Evolutionary conservation across 78 protist species (phyloP).

Genomic region (Speleostelium caveatum): DNA sequence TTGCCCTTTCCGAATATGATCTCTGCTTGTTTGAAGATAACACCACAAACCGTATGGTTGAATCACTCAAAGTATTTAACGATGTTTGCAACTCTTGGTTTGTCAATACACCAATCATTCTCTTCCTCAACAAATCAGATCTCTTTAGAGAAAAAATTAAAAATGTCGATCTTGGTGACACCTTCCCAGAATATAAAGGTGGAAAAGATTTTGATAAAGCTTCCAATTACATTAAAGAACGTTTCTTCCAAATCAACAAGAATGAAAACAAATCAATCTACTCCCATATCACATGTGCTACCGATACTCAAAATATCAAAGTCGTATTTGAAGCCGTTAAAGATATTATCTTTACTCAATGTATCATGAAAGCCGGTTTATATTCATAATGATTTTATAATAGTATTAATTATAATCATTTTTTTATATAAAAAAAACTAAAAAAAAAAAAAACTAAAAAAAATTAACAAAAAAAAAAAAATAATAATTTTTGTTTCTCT

Average conservation of each 20-base stretch:
- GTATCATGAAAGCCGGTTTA: constrained; percentile 78
- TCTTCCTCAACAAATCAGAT: constrained; percentile 88
- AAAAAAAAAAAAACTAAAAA: no score
- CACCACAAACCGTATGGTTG: constrained; percentile 83
- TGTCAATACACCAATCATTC: constrained; percentile 82
- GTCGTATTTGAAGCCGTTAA: constrained; percentile 88
- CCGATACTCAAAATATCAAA: constrained; percentile 87
- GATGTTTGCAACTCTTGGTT: constrained; percentile 91
- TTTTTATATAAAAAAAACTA: no score
- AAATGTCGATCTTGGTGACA: constrained; percentile 77
- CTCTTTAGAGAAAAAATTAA: constrained; percentile 87
- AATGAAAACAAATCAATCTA: constrained; percentile 77
- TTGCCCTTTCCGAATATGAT: constrained; percentile 84
- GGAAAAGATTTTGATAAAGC: constrained; percentile 85
- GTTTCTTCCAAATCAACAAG: constrained; percentile 78
- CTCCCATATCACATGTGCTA: constrained; percentile 91
- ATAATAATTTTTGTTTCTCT: no score
- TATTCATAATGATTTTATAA: constrained; percentile 56
- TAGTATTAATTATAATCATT: not conserved
- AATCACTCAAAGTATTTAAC: constrained; percentile 80
- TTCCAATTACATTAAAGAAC: constrained; percentile 76
- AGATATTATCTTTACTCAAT: constrained; percentile 83
- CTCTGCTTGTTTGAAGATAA: constrained; percentile 84
- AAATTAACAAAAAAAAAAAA: no score
- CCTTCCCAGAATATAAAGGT: constrained; percentile 89